phyloP scores from a whole-genome alignment of 139 green algal species.

The Diplosphaera chodatii region DNA sequence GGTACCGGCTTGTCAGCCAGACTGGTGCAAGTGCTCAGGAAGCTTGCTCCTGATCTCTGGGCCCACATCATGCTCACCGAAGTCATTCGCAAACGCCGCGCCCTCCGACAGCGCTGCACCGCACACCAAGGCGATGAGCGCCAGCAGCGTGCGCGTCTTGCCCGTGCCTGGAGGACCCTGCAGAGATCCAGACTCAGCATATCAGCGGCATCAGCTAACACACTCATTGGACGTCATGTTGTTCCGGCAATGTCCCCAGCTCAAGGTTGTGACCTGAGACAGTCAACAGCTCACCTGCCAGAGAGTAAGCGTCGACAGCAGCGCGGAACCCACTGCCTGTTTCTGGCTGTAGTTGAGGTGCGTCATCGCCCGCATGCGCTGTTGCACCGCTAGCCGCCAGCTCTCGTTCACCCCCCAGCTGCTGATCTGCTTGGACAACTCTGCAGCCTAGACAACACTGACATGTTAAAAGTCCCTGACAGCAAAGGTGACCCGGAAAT shows the following conservation, averaged over 20 bases:
- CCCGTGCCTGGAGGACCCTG: conserved; percentile 77
- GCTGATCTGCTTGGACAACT: not conserved
- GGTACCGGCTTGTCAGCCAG: no score
- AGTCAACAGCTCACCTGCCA: conserved; percentile 28
- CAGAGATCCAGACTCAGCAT: not conserved
- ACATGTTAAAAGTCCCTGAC: no score
- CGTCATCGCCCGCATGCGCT: conserved; percentile 5
- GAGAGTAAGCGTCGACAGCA: conserved; percentile 56
- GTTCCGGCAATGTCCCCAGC: no score
- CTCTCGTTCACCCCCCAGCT: not conserved
- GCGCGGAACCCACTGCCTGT: conserved; percentile 48
- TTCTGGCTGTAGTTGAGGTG: conserved; percentile 56
- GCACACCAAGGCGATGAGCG: conserved; percentile 50
- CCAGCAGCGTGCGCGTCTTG: conserved; percentile 79
- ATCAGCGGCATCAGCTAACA: not conserved
- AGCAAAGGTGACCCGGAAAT: no score
- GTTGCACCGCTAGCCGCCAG: conserved; percentile 12
- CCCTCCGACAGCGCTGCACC: not conserved
- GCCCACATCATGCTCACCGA: no score
- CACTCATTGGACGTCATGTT: not conserved
- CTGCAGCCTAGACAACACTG: no score
- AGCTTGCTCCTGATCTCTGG: no score
- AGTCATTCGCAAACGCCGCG: not conserved
- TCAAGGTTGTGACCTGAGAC: no score
- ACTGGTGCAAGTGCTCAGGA: no score